These are phyloP conservation scores for Gymnopilus junonius DNA, from an alignment of 768 basidiomycete species.

Conservation along the genomic window DNA sequence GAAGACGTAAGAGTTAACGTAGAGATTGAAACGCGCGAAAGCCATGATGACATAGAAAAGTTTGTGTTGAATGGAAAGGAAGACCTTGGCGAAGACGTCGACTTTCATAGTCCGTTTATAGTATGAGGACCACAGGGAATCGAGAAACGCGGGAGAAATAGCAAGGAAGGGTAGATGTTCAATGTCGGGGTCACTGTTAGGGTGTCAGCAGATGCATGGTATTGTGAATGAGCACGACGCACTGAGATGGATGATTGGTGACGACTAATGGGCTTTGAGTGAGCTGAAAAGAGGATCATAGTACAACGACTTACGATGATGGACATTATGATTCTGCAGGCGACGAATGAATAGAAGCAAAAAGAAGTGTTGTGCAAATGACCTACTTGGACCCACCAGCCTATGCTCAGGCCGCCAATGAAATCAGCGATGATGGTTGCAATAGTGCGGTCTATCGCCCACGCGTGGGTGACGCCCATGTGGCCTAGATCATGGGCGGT, in stretches of 20 bases:
- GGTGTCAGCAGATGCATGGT: conserved; percentile 14
- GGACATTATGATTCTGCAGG: conserved; percentile 87
- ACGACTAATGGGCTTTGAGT: conserved; percentile 61
- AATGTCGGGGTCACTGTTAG: conserved; percentile 77
- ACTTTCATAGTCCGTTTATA: conserved; percentile 88
- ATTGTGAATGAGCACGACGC: conserved; percentile 29
- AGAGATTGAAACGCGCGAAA: conserved; percentile 95
- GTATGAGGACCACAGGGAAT: conserved; percentile 90
- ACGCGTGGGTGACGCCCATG: conserved; percentile 89
- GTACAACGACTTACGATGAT: conserved; percentile 74
- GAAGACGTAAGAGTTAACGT: conserved; percentile 82
- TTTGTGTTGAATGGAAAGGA: conserved; percentile 85
- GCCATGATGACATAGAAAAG: conserved; percentile 91
- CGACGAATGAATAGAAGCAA: conserved; percentile 4
- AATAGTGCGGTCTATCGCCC: conserved; percentile 78
- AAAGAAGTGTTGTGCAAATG: not conserved
- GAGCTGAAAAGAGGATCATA: not conserved
- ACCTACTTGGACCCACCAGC: conserved; percentile 98
- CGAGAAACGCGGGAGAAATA: conserved; percentile 86
- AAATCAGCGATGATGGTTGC: conserved; percentile 84
- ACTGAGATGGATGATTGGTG: conserved; percentile 97
- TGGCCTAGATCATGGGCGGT: conserved; percentile 95
- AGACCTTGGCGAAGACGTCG: conserved; percentile 64
- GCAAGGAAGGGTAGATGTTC: conserved; percentile 94
- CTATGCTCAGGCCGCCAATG: conserved; percentile 90